A percentile compares a stretch with the other conserved stretches of the same genome.
These are phyloP conservation scores for Dendrobium nobile DNA, from an alignment of 106 monocot species.

Conservation along the genomic window DNA sequence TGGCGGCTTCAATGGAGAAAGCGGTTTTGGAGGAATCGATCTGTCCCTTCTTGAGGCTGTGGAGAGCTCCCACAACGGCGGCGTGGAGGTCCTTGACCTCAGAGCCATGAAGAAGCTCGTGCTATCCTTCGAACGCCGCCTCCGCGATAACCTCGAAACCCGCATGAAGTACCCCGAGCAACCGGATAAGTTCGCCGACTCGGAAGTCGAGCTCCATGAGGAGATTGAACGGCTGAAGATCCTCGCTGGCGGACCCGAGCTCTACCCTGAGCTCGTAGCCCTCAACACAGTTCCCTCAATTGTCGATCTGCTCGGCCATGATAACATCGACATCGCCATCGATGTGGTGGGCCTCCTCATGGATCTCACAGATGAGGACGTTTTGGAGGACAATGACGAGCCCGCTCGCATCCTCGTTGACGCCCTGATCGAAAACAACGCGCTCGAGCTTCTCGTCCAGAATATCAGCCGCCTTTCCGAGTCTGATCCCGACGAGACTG, in stretches of 20 bases:
- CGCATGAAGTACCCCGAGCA: constrained; percentile 88
- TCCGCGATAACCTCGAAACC: constrained; percentile 83
- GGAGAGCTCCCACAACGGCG: constrained; percentile 47
- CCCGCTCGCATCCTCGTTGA: constrained; percentile 62
- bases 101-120: constrained; percentile 74
- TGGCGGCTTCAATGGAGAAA: constrained; percentile 2
- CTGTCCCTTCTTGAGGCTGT: constrained; percentile 83
- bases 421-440: constrained; percentile 74
- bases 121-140: constrained; percentile 93
- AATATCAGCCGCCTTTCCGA: constrained; percentile 77
- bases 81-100: constrained; percentile 66
- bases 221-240: constrained; percentile 64
- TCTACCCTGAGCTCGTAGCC: constrained; percentile 82
- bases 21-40: constrained; percentile 28
- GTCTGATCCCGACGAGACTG: constrained; percentile 75
- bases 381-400: constrained; percentile 71
- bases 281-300: constrained; percentile 67
- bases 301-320: constrained; percentile 66
- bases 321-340: constrained; percentile 75
- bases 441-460: constrained; percentile 80
- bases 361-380: constrained; percentile 89
- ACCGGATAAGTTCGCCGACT: constrained; percentile 83
- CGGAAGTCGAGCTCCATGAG: constrained; percentile 88
- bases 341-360: constrained; percentile 72
- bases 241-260: constrained; percentile 83